These are phyloP conservation scores for Aurantiochytrium sp. DNA, from an alignment of 108 stramenopile genomes.

Conservation along the genomic window DNA sequence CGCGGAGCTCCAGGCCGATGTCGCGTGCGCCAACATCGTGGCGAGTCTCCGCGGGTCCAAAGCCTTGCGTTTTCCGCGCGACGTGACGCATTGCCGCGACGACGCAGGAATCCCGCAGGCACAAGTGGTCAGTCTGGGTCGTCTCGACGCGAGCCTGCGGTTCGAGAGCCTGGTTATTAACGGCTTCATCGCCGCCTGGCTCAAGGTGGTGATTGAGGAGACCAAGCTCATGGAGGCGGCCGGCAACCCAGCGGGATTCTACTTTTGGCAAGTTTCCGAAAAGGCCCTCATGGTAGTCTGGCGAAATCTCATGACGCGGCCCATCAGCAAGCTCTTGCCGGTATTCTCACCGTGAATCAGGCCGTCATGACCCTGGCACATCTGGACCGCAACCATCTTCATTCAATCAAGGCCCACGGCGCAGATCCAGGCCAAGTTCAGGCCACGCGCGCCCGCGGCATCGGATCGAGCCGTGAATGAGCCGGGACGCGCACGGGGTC, in stretches of 20 bases:
- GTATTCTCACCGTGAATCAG: too few species aligned
- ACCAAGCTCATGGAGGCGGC: not conserved
- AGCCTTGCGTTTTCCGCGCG: not conserved
- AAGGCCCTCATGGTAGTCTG: not conserved
- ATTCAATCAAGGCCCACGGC: too few species aligned
- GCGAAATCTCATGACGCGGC: not conserved
- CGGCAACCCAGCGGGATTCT: not conserved
- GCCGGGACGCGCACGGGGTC: too few species aligned
- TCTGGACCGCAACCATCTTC: too few species aligned
- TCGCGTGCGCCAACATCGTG: not conserved
- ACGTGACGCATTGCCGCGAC: not conserved
- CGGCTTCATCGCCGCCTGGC: not conserved
- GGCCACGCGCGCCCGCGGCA: too few species aligned
- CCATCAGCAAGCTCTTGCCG: not conserved
- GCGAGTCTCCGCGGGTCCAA: not conserved
- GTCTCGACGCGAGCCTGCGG: not conserved
- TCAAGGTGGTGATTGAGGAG: slow-evolving; percentile 20
- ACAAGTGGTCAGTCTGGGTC: not conserved
- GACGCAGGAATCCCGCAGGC: not conserved
- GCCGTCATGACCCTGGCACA: too few species aligned
- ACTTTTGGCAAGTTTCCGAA: slow-evolving; percentile 6
- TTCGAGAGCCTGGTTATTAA: not conserved
- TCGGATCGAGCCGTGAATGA: too few species aligned
- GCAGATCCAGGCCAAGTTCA: too few species aligned
- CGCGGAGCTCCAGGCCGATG: not conserved